A percentile compares a stretch with the other conserved stretches of the same genome.
Evolutionary conservation across 768 basidiomycete species (phyloP).

Genomic region (Pleurotus giganteus): DNA sequence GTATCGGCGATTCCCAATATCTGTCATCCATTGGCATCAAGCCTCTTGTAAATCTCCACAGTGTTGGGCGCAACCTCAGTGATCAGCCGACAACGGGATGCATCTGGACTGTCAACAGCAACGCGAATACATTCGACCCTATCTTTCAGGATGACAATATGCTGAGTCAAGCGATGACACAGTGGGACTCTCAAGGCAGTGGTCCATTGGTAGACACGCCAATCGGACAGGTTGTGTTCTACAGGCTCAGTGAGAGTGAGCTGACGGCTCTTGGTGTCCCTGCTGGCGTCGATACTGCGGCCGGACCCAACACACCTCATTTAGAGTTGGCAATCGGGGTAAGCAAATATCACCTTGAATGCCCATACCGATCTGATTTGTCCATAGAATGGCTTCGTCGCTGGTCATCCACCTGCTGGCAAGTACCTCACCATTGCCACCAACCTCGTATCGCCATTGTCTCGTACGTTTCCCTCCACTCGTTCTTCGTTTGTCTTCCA

Average conservation of each 20-base stretch:
- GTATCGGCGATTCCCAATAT: slow-evolving; percentile 35
- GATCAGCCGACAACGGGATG: slow-evolving; percentile 16
- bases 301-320: slow-evolving; percentile 33
- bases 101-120: slow-evolving; percentile 9
- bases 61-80: slow-evolving; percentile 25
- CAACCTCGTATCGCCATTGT: slow-evolving; percentile 16
- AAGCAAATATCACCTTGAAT: slow-evolving; percentile 13
- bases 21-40: slow-evolving; percentile 12
- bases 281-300: slow-evolving; percentile 28
- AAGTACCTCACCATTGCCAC: slow-evolving; percentile 21
- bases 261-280: slow-evolving; percentile 19
- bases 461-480: slow-evolving; percentile 23
- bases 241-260: slow-evolving; percentile 6
- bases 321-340: slow-evolving; percentile 33
- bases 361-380: slow-evolving; percentile 27
- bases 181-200: slow-evolving; percentile 17
- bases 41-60: slow-evolving; percentile 16
- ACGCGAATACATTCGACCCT: slow-evolving; percentile 14
- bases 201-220: slow-evolving; percentile 16
- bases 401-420: slow-evolving; percentile 15
- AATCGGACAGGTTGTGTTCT: slow-evolving; percentile 15
- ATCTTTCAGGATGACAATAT: slow-evolving; percentile 13
- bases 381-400: too few relatives aligned
- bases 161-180: slow-evolving; percentile 8
- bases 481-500: slow-evolving; percentile 21